phyloP scores from a whole-genome alignment of 768 basidiomycete species.

The Boletus pseudo-olivaceus region DNA sequence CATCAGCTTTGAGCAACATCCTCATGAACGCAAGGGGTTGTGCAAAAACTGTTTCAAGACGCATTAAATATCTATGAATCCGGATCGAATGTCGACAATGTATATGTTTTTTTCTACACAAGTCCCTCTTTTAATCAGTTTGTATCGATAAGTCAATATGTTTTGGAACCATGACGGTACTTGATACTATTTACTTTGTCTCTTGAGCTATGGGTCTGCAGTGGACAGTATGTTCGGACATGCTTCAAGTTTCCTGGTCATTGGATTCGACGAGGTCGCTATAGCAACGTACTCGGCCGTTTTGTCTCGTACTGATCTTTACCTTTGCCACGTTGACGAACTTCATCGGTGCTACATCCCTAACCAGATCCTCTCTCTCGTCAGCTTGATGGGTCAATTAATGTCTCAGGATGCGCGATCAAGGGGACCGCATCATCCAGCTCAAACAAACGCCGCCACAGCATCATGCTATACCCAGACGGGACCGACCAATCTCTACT shows the following conservation, averaged over 20 bases:
- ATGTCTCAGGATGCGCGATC: no score
- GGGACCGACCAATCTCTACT: no score
- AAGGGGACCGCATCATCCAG: no score
- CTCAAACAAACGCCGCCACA: no score
- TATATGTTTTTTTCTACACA: not conserved
- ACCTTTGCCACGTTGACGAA: no score
- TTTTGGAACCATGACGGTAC: not conserved
- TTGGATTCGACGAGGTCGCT: not conserved
- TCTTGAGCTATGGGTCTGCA: not conserved
- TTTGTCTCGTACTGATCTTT: no score
- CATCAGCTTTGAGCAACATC: constrained; percentile 59
- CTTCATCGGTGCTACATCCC: no score
- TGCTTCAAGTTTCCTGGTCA: no score
- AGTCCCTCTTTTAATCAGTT: not conserved
- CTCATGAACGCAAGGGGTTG: constrained; percentile 60
- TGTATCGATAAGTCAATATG: constrained; percentile 5
- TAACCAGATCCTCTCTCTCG: no score
- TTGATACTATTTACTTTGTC: not conserved
- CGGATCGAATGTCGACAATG: not conserved
- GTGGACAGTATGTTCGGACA: not conserved
- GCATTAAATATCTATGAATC: constrained; percentile 33
- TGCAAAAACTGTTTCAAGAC: constrained; percentile 65
- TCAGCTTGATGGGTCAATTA: no score
- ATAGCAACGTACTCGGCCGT: not conserved
- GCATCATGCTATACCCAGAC: no score